Conservation (phyloP, 2,329 filamentous ascomycete species). For the Stachybotrys echinatus region DNA sequence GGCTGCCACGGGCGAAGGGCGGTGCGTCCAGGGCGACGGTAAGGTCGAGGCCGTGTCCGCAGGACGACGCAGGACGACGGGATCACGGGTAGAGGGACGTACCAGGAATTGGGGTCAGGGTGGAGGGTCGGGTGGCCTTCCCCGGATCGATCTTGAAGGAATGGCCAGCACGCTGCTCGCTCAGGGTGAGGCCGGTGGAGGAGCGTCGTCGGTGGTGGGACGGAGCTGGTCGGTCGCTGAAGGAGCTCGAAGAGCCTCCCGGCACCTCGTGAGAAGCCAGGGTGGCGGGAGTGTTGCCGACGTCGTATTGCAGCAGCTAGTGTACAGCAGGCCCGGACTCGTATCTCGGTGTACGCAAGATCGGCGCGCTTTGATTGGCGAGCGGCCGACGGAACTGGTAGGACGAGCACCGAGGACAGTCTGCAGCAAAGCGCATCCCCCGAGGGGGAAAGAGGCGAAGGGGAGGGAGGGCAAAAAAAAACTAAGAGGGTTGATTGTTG, state of each 20-base stretch:
- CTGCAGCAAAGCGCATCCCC: not conserved
- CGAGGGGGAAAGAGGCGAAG: no score
- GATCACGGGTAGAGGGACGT: slow-evolving; percentile 24
- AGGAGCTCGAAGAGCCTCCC: slow-evolving; percentile 50
- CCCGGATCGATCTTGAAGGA: slow-evolving; percentile 24
- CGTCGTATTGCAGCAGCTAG: not conserved
- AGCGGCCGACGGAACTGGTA: not conserved
- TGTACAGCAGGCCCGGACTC: not conserved
- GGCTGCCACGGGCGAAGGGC: slow-evolving; percentile 7
- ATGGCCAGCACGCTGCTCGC: slow-evolving; percentile 22
- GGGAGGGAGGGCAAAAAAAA: not conserved
- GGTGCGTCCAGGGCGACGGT: not conserved
- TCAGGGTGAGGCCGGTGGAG: slow-evolving; percentile 30
- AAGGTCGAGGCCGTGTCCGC: slow-evolving; percentile 3
- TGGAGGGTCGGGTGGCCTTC: slow-evolving; percentile 17
- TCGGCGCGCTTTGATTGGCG: not conserved
- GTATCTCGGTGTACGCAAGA: not conserved
- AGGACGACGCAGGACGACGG: slow-evolving; percentile 1
- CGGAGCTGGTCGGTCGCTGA: slow-evolving; percentile 40
- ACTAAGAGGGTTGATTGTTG: not conserved
- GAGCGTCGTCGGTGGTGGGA: slow-evolving; percentile 47
- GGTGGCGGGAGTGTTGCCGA: slow-evolving; percentile 20
- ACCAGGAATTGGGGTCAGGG: slow-evolving; percentile 52
- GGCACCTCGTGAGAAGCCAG: slow-evolving; percentile 46
- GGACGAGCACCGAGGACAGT: not conserved